phyloP scores from a whole-genome alignment of 805 yeast species.

The Candida sakaeoensis region DNA sequence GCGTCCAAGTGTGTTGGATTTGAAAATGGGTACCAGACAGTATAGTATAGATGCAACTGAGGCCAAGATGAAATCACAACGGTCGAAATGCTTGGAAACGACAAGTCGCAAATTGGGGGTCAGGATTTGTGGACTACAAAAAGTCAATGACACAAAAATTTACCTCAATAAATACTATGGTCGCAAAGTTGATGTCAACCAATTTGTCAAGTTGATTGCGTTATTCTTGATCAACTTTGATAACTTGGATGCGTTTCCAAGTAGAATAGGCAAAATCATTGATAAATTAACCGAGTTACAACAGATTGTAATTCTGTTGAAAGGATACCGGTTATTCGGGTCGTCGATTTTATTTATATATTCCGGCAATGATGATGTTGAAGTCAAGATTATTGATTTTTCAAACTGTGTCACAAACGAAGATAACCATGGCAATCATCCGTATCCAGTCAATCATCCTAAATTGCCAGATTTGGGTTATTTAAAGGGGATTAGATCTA shows the following conservation, averaged over 20 bases:
- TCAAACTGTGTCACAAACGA: slow-evolving; percentile 85
- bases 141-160: slow-evolving; percentile 19
- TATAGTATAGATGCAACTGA: slow-evolving; percentile 89
- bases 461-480: slow-evolving; percentile 75
- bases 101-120: slow-evolving; percentile 84
- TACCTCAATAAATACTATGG: slow-evolving; percentile 92
- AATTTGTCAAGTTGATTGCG: slow-evolving; percentile 71
- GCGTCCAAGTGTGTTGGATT: slow-evolving; percentile 86
- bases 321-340: slow-evolving; percentile 87
- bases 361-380: slow-evolving; percentile 51
- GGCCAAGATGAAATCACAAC: slow-evolving; percentile 73
- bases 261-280: slow-evolving; percentile 66
- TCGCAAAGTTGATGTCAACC: slow-evolving; percentile 58
- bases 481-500: slow-evolving; percentile 72
- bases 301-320: slow-evolving; percentile 49
- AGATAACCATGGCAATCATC: slow-evolving; percentile 16
- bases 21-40: slow-evolving; percentile 98
- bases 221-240: slow-evolving; percentile 79
- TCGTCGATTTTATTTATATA: slow-evolving; percentile 85
- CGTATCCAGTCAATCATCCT: slow-evolving; percentile 67
- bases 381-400: slow-evolving; percentile 86
- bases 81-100: slow-evolving; percentile 74
- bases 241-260: slow-evolving; percentile 51
- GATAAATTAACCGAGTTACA: slow-evolving; percentile 57
- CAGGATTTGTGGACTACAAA: slow-evolving; percentile 92